These are phyloP conservation scores for Talaromyces pinophilus DNA, from an alignment of 2,329 filamentous ascomycete species.

Conservation along the genomic window DNA sequence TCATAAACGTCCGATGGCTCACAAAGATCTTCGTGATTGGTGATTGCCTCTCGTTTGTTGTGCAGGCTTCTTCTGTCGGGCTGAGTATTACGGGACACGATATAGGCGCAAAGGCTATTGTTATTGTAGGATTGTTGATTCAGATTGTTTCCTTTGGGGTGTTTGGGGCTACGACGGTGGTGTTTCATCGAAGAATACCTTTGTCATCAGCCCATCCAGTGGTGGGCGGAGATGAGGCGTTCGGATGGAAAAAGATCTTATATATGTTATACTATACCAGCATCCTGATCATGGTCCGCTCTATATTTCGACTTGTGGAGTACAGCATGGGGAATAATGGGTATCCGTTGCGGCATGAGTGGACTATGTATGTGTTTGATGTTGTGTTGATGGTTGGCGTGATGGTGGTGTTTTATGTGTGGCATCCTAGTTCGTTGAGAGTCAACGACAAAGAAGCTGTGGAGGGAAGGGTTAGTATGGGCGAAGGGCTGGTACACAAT, in stretches of 20 bases:
- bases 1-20: slow-evolving; percentile 33
- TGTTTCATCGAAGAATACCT: neutral
- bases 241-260: neutral
- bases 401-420: neutral
- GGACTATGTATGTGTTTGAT: neutral
- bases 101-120: neutral
- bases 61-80: slow-evolving; percentile 26
- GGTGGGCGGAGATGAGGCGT: neutral
- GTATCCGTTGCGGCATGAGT: neutral
- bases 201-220: neutral
- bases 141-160: neutral
- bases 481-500: neutral
- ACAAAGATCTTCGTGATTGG: slow-evolving; percentile 38
- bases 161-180: neutral
- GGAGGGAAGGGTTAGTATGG: neutral
- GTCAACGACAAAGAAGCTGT: neutral
- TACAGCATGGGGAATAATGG: neutral
- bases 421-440: neutral
- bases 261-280: neutral
- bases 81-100: neutral
- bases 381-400: neutral
- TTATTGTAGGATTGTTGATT: neutral
- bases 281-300: neutral
- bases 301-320: neutral
- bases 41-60: slow-evolving; percentile 36